Evolutionary conservation across 257 asterid genomes (phyloP), one percentile per base, ranked within the genome.

Genomic region (Voacanga thouarsii): DNA sequence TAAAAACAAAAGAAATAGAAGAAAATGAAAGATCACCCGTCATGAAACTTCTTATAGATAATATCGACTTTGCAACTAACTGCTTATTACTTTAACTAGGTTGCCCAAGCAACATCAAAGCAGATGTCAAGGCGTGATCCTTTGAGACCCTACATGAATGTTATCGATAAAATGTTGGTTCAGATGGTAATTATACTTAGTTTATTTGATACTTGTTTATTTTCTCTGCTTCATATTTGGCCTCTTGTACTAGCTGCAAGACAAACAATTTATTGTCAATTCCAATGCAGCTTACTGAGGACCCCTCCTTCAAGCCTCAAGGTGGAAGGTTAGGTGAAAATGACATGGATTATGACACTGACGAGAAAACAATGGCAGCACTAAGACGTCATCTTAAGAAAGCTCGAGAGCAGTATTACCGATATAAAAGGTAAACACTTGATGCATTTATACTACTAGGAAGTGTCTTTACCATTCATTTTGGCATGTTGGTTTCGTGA

Each of bases 81-180:
- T 28, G 79, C n/a, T 73, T 77, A 24, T 79, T 37, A 49, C 51
- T 41, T 82, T 74, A 74, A 51, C 75, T 75, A 90, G 97, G 94
- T 92, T 84, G 87, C 97, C 81, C 94, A 92, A 88, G 94, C 90
- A 71, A 92, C 94, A 44, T 90, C 94, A 70, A 92, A 89, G 81
- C 97, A 92, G 86, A 92, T 92, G 91, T 87, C 97, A 1, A 88
- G 81, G 87, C 96, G 92, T 24, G 94, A 90, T 84, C 94, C 97
- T 47, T 82, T 92, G 61, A 92, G 87, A 82, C 89, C 86, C 7
- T 92, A 84, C 85, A 92, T 92, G 97, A 88, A 80, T 74, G 81
- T 90, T 78, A 89, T 92, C 33, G 97, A 92, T 79, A 84, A 84
- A 72, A 89, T 89, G 97, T 75, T 89, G 87, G 73, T 50, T 69